Evolutionary conservation across 768 basidiomycete species (phyloP).

Genomic region (Pleurotus sapidus): DNA sequence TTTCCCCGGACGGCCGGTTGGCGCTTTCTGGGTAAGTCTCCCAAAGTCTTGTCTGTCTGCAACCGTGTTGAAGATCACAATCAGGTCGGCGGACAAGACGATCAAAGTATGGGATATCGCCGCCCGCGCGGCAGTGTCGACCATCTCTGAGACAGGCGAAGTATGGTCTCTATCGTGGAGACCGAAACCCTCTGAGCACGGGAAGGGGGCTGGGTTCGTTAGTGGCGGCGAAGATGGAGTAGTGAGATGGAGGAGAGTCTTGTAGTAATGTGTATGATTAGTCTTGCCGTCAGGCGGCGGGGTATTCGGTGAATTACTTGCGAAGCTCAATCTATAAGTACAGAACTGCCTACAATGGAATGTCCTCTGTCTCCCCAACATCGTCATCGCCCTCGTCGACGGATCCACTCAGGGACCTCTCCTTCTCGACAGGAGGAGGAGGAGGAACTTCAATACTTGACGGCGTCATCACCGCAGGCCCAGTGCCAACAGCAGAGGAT

Average conservation of each 20-base stretch:
- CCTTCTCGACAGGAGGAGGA: too few relatives aligned
- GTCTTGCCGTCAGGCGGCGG: too few relatives aligned
- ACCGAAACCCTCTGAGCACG: constrained; percentile 53
- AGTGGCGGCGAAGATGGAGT: constrained; percentile 74
- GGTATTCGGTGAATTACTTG: too few relatives aligned
- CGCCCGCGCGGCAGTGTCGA: constrained; percentile 71
- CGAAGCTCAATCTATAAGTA: too few relatives aligned
- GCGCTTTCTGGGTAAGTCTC: constrained; percentile 72
- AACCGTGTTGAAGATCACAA: constrained; percentile 4
- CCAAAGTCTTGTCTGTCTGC: background rate
- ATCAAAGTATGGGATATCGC: constrained; percentile 87
- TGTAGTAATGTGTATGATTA: background rate
- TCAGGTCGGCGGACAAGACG: constrained; percentile 79
- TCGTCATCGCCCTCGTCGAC: too few relatives aligned
- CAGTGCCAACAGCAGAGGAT: too few relatives aligned
- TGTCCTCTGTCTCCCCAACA: too few relatives aligned
- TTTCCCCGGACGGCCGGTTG: constrained; percentile 78
- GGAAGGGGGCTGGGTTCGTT: constrained; percentile 64
- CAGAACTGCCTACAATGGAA: too few relatives aligned
- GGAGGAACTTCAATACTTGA: too few relatives aligned
- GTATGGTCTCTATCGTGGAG: constrained; percentile 86
- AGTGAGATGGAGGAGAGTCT: constrained; percentile 71
- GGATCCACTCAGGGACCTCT: too few relatives aligned
- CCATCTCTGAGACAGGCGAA: constrained; percentile 74
- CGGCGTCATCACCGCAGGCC: too few relatives aligned